phyloP scores from a whole-genome alignment of 352 stramenopile genomes.

The Phytophthora palmivora region DNA sequence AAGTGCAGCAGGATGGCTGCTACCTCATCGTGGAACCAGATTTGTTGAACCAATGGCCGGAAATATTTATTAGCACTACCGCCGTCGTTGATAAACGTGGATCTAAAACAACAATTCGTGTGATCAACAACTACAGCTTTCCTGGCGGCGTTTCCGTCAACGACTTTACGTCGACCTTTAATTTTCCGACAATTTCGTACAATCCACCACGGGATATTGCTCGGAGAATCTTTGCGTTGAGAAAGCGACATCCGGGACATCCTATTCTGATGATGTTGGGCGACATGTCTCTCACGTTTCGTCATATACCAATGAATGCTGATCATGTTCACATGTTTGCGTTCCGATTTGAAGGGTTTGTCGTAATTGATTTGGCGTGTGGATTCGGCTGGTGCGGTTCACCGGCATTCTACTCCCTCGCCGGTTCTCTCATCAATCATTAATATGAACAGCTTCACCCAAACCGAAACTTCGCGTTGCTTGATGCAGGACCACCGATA shows the following conservation, averaged over 20 bases:
- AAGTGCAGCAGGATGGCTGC: conserved; percentile 1
- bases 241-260: neutral
- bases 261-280: conserved; percentile 7
- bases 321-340: conserved; percentile 25
- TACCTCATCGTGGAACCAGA: conserved; percentile 12
- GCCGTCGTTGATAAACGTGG: conserved; percentile 1
- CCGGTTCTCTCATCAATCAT: conserved; percentile 5
- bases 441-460: conserved; percentile 1
- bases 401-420: conserved; percentile 7
- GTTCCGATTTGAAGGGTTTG: conserved; percentile 10
- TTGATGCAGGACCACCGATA: neutral
- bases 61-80: conserved; percentile 8
- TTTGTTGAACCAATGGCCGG: neutral
- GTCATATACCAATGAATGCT: conserved; percentile 11
- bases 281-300: conserved; percentile 10
- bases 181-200: neutral
- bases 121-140: neutral
- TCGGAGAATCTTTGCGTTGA: neutral
- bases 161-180: neutral
- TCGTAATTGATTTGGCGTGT: conserved; percentile 12
- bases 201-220: neutral
- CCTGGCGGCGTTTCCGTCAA: neutral
- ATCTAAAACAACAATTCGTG: neutral
- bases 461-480: neutral
- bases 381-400: conserved; percentile 4